Percentiles rank a stretch among this genome's conserved stretches.
These are phyloP conservation scores for Lycium barbarum DNA, from an alignment of 257 asterid species.

Conservation along the genomic window DNA sequence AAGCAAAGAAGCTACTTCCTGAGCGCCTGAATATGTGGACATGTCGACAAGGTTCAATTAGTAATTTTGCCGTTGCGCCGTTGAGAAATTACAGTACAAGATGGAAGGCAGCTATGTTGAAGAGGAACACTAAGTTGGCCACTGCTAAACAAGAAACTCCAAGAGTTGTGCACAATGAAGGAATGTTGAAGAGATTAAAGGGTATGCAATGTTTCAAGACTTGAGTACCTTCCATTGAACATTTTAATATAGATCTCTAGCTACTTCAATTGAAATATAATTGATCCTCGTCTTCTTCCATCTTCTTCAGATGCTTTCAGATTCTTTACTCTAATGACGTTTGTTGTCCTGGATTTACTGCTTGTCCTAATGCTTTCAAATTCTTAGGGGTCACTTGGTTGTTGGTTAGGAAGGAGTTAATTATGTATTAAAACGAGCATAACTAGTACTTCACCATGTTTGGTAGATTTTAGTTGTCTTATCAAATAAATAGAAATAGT, in stretches of 20 bases:
- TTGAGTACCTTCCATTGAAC: neutral
- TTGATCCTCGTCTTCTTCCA: too few species aligned
- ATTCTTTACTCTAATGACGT: too few species aligned
- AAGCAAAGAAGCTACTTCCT: slow-evolving; percentile 51
- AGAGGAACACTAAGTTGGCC: slow-evolving; percentile 49
- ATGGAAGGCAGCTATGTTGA: slow-evolving; percentile 72
- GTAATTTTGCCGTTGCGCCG: slow-evolving; percentile 40
- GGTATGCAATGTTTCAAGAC: slow-evolving; percentile 39
- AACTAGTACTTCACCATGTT: too few species aligned
- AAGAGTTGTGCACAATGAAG: slow-evolving; percentile 32
- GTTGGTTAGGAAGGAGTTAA: too few species aligned
- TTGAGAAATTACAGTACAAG: slow-evolving; percentile 53
- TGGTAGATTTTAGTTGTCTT: too few species aligned
- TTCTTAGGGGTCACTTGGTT: too few species aligned
- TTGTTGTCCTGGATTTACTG: too few species aligned
- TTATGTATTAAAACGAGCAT: too few species aligned
- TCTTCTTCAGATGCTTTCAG: too few species aligned
- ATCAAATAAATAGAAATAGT: too few species aligned
- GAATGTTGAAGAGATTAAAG: slow-evolving; percentile 58
- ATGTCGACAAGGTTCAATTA: slow-evolving; percentile 34
- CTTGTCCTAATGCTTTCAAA: too few species aligned
- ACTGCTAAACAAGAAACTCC: slow-evolving; percentile 1
- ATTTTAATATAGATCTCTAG: neutral
- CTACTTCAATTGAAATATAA: neutral
- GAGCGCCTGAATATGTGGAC: slow-evolving; percentile 40